Conservation (phyloP, 768 basidiomycete genomes). For the Exidia glandulosa region DNA sequence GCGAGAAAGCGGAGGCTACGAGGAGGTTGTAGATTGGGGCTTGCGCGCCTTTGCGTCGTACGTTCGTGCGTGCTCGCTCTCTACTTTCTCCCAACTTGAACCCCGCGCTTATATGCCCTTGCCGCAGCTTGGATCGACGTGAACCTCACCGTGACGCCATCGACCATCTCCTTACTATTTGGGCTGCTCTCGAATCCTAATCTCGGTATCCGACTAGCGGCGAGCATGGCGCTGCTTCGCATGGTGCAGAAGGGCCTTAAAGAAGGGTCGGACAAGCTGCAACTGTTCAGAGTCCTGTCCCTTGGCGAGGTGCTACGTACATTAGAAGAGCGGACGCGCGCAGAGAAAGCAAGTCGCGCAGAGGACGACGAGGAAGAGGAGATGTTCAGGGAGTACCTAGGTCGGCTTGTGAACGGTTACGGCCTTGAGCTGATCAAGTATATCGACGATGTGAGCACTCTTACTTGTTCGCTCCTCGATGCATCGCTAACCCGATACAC, state of each 20-base stretch:
- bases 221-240: conserved; percentile 66
- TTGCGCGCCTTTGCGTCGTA: conserved; percentile 87
- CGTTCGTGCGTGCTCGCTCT: conserved; percentile 55
- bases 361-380: conserved; percentile 81
- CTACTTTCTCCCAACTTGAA: not conserved
- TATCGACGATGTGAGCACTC: conserved; percentile 49
- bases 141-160: conserved; percentile 85
- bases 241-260: conserved; percentile 92
- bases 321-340: conserved; percentile 64
- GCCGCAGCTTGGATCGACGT: conserved; percentile 92
- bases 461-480: conserved; percentile 2
- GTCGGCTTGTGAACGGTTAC: conserved; percentile 67
- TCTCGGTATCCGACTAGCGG: conserved; percentile 70
- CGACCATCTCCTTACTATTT: conserved; percentile 77
- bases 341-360: conserved; percentile 37
- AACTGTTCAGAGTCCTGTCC: conserved; percentile 81
- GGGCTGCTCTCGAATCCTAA: conserved; percentile 68
- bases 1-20: conserved; percentile 37
- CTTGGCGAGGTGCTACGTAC: conserved; percentile 72
- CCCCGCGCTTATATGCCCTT: too few relatives aligned
- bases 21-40: conserved; percentile 88
- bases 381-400: conserved; percentile 80
- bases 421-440: conserved; percentile 79
- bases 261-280: conserved; percentile 79
- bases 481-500: not conserved